Percentiles rank a stretch among this genome's conserved stretches.
Evolutionary conservation across 305 asterid species (phyloP).

Genomic region (Fraxinus sp.): DNA sequence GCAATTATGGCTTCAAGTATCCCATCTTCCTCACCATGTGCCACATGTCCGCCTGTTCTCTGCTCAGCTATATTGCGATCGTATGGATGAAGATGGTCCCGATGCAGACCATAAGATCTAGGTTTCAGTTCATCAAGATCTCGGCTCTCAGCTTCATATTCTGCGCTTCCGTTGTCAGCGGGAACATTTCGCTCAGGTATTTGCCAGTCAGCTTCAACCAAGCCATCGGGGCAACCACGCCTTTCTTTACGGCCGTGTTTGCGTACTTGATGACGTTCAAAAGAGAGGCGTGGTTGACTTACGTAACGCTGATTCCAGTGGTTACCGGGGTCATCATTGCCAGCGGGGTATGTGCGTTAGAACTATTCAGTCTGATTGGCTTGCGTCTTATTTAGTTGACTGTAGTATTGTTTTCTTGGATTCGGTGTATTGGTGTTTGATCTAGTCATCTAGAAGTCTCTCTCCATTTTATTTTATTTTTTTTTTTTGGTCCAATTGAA

Average conservation of each 20-base stretch:
- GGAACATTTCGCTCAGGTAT: slow-evolving; percentile 63
- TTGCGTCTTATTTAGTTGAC: neutral
- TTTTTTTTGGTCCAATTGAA: neutral
- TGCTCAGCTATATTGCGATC: slow-evolving; percentile 72
- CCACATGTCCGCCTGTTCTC: slow-evolving; percentile 60
- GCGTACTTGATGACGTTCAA: slow-evolving; percentile 67
- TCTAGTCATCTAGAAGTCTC: no score
- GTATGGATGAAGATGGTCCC: slow-evolving; percentile 78
- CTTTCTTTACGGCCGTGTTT: slow-evolving; percentile 72
- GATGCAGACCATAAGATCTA: slow-evolving; percentile 70
- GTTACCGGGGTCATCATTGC: slow-evolving; percentile 76
- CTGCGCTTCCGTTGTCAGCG: slow-evolving; percentile 73
- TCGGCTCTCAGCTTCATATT: slow-evolving; percentile 64
- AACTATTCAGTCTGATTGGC: slow-evolving; percentile 2
- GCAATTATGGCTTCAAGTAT: slow-evolving; percentile 74
- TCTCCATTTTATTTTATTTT: neutral
- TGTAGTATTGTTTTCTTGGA: neutral
- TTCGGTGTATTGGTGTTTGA: neutral
- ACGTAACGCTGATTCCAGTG: slow-evolving; percentile 61
- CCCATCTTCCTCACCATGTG: slow-evolving; percentile 81
- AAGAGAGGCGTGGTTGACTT: slow-evolving; percentile 74
- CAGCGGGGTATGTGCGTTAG: slow-evolving; percentile 57
- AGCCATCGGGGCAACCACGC: slow-evolving; percentile 83
- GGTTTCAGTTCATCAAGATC: slow-evolving; percentile 67
- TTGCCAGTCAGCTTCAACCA: slow-evolving; percentile 77